phyloP scores from a whole-genome alignment of 805 yeast genomes.

The Metschnikowia bowlesiae region DNA sequence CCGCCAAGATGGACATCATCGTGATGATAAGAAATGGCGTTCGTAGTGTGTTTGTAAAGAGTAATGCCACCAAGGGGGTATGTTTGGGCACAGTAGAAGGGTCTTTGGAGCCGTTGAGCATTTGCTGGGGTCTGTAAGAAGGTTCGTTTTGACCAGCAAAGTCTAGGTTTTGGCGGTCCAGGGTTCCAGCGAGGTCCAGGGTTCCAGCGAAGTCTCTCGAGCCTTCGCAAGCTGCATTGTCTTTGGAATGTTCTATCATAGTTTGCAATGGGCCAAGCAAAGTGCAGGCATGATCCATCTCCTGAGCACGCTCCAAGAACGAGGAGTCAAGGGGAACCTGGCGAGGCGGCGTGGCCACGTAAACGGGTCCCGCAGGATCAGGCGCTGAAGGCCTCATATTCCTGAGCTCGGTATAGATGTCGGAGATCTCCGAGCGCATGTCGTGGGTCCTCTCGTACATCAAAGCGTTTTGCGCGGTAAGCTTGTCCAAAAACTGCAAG shows the following conservation, averaged over 20 bases:
- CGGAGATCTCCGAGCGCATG: constrained; percentile 12
- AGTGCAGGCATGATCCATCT: neutral
- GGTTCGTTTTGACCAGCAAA: too few species aligned
- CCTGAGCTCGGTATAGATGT: constrained; percentile 6
- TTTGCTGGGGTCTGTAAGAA: too few species aligned
- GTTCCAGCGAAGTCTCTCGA: too few species aligned
- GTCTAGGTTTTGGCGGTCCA: too few species aligned
- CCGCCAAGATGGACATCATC: constrained; percentile 2
- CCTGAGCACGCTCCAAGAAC: neutral
- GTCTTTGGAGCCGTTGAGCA: too few species aligned
- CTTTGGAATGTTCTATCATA: too few species aligned
- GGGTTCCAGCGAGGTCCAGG: too few species aligned
- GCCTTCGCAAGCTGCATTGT: too few species aligned
- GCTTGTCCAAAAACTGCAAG: constrained; percentile 12
- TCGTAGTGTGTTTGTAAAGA: neutral
- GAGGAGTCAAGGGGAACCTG: neutral
- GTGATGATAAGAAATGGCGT: neutral
- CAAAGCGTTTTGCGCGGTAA: constrained; percentile 10
- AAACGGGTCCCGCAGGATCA: neutral
- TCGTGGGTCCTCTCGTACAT: constrained; percentile 15
- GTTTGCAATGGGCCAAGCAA: too few species aligned
- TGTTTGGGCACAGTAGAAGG: too few species aligned
- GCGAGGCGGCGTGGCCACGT: neutral
- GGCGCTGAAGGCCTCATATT: constrained; percentile 2
- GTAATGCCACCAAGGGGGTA: too few species aligned